Evolutionary conservation across 495 filamentous ascomycete genomes (phyloP).

Genomic region (Stereocaulon alpinum): DNA sequence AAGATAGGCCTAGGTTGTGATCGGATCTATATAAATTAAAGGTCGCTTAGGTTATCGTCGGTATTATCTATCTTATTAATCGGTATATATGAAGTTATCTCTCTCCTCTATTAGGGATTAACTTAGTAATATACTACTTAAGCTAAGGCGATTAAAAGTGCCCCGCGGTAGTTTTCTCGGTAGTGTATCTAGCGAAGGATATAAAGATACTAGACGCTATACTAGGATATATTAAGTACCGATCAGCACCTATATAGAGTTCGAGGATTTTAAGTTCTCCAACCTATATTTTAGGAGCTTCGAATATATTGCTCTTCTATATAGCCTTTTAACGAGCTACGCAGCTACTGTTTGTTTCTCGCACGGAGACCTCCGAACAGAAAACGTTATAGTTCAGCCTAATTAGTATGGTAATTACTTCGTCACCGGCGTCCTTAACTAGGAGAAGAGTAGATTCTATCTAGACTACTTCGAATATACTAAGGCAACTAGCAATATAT

Average conservation of each 20-base stretch:
- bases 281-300: constrained; percentile 22
- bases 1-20: constrained; percentile 11
- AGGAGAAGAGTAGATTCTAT: constrained; percentile 32
- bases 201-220: constrained; percentile 23
- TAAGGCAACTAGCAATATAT: constrained; percentile 26
- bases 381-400: constrained; percentile 32
- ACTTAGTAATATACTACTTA: constrained; percentile 26
- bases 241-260: constrained; percentile 25
- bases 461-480: constrained; percentile 28
- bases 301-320: constrained; percentile 26
- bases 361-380: constrained; percentile 30
- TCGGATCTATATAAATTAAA: constrained; percentile 1
- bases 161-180: constrained; percentile 22
- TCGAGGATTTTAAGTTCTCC: constrained; percentile 30
- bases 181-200: constrained; percentile 28
- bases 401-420: constrained; percentile 24
- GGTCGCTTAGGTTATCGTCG: not conserved
- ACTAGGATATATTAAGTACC: constrained; percentile 16
- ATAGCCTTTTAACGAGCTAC: constrained; percentile 19
- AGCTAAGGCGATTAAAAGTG: constrained; percentile 24
- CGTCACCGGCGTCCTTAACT: constrained; percentile 29
- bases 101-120: constrained; percentile 27
- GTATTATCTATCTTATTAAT: constrained; percentile 9
- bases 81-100: too few species aligned
- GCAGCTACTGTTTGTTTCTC: constrained; percentile 24